Conservation (phyloP, 2,329 filamentous ascomycete species). For the Capronia epimyces region DNA sequence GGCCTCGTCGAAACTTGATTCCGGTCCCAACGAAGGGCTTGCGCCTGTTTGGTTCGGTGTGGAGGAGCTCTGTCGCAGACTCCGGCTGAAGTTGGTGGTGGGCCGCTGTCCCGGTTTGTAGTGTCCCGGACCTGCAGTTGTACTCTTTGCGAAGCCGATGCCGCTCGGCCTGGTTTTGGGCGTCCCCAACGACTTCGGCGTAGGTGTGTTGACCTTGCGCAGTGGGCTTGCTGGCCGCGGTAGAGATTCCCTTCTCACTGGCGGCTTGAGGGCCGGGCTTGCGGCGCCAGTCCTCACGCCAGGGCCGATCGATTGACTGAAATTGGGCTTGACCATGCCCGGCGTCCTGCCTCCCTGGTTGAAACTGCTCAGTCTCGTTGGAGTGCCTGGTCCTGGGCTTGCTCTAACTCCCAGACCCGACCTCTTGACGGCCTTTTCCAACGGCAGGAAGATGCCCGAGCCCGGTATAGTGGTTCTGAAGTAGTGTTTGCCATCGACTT, state of each 20-base stretch:
- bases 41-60: slow-evolving; percentile 12
- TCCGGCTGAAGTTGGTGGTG: slow-evolving; percentile 35
- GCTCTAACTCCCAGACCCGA: slow-evolving; percentile 34
- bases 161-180: slow-evolving; percentile 26
- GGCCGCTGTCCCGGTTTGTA: slow-evolving; percentile 55
- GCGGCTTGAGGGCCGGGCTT: slow-evolving; percentile 66
- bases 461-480: slow-evolving; percentile 73
- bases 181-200: slow-evolving; percentile 22
- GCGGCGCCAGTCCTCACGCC: slow-evolving; percentile 52
- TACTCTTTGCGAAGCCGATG: slow-evolving; percentile 36
- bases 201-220: slow-evolving; percentile 54
- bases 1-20: slow-evolving; percentile 41
- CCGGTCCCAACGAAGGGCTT: slow-evolving; percentile 30
- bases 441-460: slow-evolving; percentile 87
- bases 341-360: slow-evolving; percentile 50
- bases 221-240: slow-evolving; percentile 82
- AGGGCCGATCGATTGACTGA: slow-evolving; percentile 82
- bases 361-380: slow-evolving; percentile 54
- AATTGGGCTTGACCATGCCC: slow-evolving; percentile 62
- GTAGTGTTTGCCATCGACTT: slow-evolving; percentile 81
- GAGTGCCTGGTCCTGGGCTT: slow-evolving; percentile 38
- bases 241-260: slow-evolving; percentile 65
- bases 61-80: slow-evolving; percentile 27
- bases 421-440: slow-evolving; percentile 69
- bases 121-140: slow-evolving; percentile 50